phyloP scores from a whole-genome alignment of 768 basidiomycete genomes.

The Cubamyces sp. region DNA sequence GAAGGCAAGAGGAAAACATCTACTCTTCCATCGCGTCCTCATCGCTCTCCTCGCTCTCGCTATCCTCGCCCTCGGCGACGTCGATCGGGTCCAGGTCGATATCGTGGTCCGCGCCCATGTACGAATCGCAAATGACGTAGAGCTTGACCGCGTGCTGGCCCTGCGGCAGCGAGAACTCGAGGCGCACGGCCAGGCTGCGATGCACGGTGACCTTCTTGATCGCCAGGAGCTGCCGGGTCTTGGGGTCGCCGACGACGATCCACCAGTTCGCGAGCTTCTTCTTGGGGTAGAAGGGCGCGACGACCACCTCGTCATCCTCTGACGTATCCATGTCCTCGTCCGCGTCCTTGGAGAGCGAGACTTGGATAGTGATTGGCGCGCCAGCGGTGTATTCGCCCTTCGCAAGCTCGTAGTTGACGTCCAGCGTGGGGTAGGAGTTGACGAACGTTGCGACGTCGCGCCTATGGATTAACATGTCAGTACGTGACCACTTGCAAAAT shows the following conservation, averaged over 20 bases:
- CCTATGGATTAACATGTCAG: slow-evolving; percentile 49
- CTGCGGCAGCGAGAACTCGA: slow-evolving; percentile 88
- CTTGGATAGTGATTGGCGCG: slow-evolving; percentile 79
- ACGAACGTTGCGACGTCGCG: slow-evolving; percentile 94
- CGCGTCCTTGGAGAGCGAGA: slow-evolving; percentile 78
- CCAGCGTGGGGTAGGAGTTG: slow-evolving; percentile 96
- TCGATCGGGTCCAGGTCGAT: slow-evolving; percentile 81
- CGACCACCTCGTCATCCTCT: slow-evolving; percentile 75
- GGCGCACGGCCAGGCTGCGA: slow-evolving; percentile 74
- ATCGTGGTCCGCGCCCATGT: slow-evolving; percentile 91
- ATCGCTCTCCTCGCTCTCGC: slow-evolving; percentile 72
- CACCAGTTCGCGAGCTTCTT: slow-evolving; percentile 97
- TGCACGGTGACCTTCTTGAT: slow-evolving; percentile 87
- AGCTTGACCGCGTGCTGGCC: slow-evolving; percentile 83
- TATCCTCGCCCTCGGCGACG: slow-evolving; percentile 90
- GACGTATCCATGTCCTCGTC: slow-evolving; percentile 59
- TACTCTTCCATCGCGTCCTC: slow-evolving; percentile 66
- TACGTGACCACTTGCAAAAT: not conserved
- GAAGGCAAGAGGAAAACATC: slow-evolving; percentile 11
- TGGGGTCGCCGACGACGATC: slow-evolving; percentile 90
- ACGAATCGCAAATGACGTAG: slow-evolving; percentile 92
- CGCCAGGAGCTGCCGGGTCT: slow-evolving; percentile 80
- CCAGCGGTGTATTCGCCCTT: slow-evolving; percentile 88
- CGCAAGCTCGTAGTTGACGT: slow-evolving; percentile 85
- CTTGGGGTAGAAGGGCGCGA: slow-evolving; percentile 92